Conservation (phyloP, 768 basidiomycete species). For the Exidia glandulosa region DNA sequence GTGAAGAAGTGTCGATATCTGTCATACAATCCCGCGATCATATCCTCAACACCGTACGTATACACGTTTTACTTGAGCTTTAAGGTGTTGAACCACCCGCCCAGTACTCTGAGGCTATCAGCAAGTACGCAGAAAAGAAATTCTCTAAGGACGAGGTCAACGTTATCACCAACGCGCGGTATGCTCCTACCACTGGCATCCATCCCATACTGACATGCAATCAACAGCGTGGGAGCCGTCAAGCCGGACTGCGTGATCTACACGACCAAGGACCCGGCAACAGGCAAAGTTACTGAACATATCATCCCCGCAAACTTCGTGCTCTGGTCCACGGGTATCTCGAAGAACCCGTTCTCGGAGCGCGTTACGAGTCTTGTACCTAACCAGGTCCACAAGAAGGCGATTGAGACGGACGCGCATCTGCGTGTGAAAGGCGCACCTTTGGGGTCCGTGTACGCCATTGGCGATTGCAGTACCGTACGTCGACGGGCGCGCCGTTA, state of each 20-base stretch:
- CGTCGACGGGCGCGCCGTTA: neutral
- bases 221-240: slow-evolving; percentile 53
- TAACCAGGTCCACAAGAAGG: slow-evolving; percentile 41
- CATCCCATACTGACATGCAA: neutral
- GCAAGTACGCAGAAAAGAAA: slow-evolving; percentile 89
- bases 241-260: slow-evolving; percentile 64
- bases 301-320: slow-evolving; percentile 81
- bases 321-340: slow-evolving; percentile 88
- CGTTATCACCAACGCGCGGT: slow-evolving; percentile 78
- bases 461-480: slow-evolving; percentile 90
- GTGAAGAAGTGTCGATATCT: slow-evolving; percentile 80
- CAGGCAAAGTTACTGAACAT: slow-evolving; percentile 43
- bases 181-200: neutral
- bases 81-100: no score
- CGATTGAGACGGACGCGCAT: slow-evolving; percentile 86
- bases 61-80: neutral
- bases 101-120: slow-evolving; percentile 94
- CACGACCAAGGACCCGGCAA: slow-evolving; percentile 49
- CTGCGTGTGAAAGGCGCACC: slow-evolving; percentile 88
- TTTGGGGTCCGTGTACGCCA: slow-evolving; percentile 75
- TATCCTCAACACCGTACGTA: slow-evolving; percentile 81
- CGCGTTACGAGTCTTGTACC: slow-evolving; percentile 64
- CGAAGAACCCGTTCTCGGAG: slow-evolving; percentile 91
- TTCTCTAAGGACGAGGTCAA: slow-evolving; percentile 75
- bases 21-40: slow-evolving; percentile 92